Base-by-base conservation (phyloP, 768 basidiomycete species). In the Mycena pura region DNA sequence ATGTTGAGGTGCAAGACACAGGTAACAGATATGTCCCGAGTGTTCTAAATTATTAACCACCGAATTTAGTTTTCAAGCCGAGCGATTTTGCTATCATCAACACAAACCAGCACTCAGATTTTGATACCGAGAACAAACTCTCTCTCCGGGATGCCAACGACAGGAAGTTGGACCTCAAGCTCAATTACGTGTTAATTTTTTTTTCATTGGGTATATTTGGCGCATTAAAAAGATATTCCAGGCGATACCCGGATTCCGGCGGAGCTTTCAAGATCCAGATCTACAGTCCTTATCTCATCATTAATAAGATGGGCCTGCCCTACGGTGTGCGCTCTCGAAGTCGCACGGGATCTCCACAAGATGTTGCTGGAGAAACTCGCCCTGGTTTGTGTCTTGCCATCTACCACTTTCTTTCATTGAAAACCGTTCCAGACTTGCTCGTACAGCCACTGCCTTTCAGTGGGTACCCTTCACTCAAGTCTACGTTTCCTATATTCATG, bases 31-130 rank as follows among this genome's bases (percentile, higher is more conserved):
- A 36, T 21, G 48, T 19, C 3, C 9, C 45, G 25, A 10, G 49
- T 32, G 19, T 32, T 36, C 15, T 31, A 1, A n/a, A 10, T 25
- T 43, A 27, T 24, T 41, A 32, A 52, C n/a, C 31, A 21, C 32
- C 39, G 4, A 5, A 25, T 13, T 9, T 5, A 96, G 95, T 87
- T 14, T 93, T 95, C 79, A 91, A 91, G 69, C 90, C 94, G 15
- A 96, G 95, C 72, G 96, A 99, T 59, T 99, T 97, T 68, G 91
- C 95, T 3, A 98, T 99, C 74, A 96, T 99, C 76, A 98, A 95
- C 70, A 93, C 93, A 15, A 95, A 97, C 71, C 89, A 88, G 27
- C 86, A 93, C 54, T 91, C 95, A 3, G 95, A 95, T 74, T 94
- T 95, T 64, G 91, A 90, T 60, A 82, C 87, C 54, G 97, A 96